Conservation (phyloP, 306 rosid genomes). For the Vigna trinervia region DNA sequence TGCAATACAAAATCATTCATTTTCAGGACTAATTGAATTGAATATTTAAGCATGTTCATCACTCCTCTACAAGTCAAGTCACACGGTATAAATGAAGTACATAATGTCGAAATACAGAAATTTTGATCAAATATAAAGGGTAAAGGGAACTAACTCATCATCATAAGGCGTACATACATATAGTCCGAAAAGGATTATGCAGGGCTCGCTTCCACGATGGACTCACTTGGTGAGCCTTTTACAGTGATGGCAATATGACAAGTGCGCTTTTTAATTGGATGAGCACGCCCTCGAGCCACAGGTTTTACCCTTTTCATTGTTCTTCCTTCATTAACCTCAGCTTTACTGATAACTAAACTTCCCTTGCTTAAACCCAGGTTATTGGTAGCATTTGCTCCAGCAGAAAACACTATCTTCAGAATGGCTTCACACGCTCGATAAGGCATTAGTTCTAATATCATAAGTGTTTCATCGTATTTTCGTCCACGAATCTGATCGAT, state of each 20-base stretch:
- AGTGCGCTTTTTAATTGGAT: constrained; percentile 50
- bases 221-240: constrained; percentile 50
- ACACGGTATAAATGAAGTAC: constrained; percentile 11
- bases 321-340: constrained; percentile 57
- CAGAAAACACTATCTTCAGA: constrained; percentile 58
- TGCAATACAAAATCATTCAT: constrained; percentile 15
- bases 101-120: constrained; percentile 46
- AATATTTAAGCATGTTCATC: constrained; percentile 36
- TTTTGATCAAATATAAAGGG: constrained; percentile 21
- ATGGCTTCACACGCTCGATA: constrained; percentile 54
- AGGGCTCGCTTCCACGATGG: constrained; percentile 44
- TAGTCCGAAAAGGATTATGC: constrained; percentile 40
- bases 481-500: constrained; percentile 55
- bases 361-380: constrained; percentile 60
- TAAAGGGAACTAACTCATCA: constrained; percentile 24
- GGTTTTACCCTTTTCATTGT: constrained; percentile 55
- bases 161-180: constrained; percentile 3
- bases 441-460: constrained; percentile 60
- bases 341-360: constrained; percentile 58
- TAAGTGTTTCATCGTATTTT: constrained; percentile 50
- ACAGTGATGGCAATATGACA: constrained; percentile 57
- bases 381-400: constrained; percentile 59
- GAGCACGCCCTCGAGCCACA: constrained; percentile 52
- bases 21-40: constrained; percentile 16
- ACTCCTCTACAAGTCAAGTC: constrained; percentile 28